These are phyloP conservation scores for Diplodia scrobiculata DNA, from an alignment of 2,329 filamentous ascomycete species.

Conservation along the genomic window DNA sequence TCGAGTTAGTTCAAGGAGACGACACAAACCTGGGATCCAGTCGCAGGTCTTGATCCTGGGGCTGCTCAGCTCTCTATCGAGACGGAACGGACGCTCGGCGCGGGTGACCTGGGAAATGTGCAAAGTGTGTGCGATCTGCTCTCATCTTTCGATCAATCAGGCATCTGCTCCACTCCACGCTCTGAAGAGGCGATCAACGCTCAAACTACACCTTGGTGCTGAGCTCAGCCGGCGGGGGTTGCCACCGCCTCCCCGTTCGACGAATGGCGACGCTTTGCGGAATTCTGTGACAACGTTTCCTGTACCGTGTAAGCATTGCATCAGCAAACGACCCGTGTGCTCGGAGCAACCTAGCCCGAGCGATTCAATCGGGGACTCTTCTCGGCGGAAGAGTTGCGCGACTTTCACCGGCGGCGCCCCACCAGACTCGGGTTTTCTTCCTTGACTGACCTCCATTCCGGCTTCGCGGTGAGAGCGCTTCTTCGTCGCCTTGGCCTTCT, in stretches of 20 bases:
- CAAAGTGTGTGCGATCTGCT: conserved; percentile 23
- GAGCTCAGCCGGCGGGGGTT: conserved; percentile 26
- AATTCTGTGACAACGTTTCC: conserved; percentile 20
- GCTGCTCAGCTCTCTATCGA: conserved; percentile 2
- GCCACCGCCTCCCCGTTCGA: conserved; percentile 23
- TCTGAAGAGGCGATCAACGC: conserved; percentile 9
- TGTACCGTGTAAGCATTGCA: conserved; percentile 11
- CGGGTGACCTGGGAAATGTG: conserved; percentile 7
- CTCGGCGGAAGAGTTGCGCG: conserved; percentile 15
- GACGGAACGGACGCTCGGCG: background rate
- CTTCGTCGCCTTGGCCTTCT: conserved; percentile 43
- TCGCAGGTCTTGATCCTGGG: background rate
- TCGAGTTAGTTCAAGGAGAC: conserved; percentile 11
- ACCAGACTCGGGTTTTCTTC: conserved; percentile 16
- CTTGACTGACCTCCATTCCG: conserved; percentile 29
- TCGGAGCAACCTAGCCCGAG: conserved; percentile 29
- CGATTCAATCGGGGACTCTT: conserved; percentile 17
- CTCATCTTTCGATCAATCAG: conserved; percentile 26
- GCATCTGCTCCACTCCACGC: conserved; percentile 11
- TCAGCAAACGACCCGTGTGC: conserved; percentile 10
- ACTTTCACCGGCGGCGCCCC: conserved; percentile 12
- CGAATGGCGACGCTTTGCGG: conserved; percentile 26
- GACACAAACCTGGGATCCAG: conserved; percentile 24
- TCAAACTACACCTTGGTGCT: conserved; percentile 29
- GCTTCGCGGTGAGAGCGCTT: conserved; percentile 33